Percentiles rank a stretch among this genome's conserved stretches.
Evolutionary conservation across 345 rosid genomes (phyloP).

Genomic region (Gossypium longicalyx): DNA sequence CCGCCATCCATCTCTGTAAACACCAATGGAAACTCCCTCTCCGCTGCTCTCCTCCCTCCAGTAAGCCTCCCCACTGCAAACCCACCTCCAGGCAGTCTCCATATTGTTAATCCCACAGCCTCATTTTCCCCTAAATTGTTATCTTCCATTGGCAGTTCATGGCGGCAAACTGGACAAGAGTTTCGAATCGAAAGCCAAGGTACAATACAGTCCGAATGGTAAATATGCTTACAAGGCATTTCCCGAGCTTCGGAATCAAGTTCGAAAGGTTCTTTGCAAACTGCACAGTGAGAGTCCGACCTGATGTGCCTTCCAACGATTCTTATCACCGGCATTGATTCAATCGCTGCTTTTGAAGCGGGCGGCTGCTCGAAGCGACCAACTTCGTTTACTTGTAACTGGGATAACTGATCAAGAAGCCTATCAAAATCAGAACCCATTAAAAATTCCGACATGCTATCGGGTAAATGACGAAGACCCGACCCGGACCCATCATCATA

Average conservation of each 20-base stretch:
- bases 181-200: slow-evolving; percentile 53
- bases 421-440: slow-evolving; percentile 76
- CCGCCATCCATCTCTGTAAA: slow-evolving; percentile 64
- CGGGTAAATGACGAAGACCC: slow-evolving; percentile 54
- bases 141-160: slow-evolving; percentile 38
- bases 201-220: slow-evolving; percentile 49
- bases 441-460: slow-evolving; percentile 62
- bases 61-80: slow-evolving; percentile 56
- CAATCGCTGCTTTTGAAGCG: slow-evolving; percentile 55
- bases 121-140: slow-evolving; percentile 18
- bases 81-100: slow-evolving; percentile 63
- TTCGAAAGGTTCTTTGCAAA: slow-evolving; percentile 51
- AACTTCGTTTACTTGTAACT: slow-evolving; percentile 41
- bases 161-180: slow-evolving; percentile 60
- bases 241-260: slow-evolving; percentile 46
- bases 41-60: slow-evolving; percentile 40
- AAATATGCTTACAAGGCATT: slow-evolving; percentile 63
- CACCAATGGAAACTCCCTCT: slow-evolving; percentile 48
- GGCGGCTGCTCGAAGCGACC: slow-evolving; percentile 47
- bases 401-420: slow-evolving; percentile 58
- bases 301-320: slow-evolving; percentile 31
- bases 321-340: slow-evolving; percentile 49
- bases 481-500: slow-evolving; percentile 59
- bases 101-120: slow-evolving; percentile 45
- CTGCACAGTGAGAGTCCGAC: slow-evolving; percentile 48